Conservation (phyloP, 1,284 basidiomycete species). For the Cerrena zonata region DNA sequence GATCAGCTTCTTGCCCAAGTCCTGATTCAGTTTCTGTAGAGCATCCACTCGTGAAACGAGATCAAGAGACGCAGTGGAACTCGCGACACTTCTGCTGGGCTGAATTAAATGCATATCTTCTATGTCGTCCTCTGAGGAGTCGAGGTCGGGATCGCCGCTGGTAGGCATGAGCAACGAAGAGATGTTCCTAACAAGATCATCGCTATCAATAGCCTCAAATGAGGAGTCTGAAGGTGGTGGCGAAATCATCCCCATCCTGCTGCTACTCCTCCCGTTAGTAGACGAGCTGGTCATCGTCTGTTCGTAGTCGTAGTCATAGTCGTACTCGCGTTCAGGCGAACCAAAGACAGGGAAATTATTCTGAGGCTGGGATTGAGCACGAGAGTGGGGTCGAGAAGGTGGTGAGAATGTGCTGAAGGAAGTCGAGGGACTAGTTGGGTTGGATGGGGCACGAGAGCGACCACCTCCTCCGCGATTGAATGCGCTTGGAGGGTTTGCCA, state of each 20-base stretch:
- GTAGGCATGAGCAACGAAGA: slow-evolving; percentile 38
- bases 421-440: slow-evolving; percentile 48
- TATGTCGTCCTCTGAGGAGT: slow-evolving; percentile 33
- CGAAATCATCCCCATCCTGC: slow-evolving; percentile 23
- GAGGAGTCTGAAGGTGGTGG: slow-evolving; percentile 29
- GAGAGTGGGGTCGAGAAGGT: slow-evolving; percentile 40
- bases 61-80: slow-evolving; percentile 59
- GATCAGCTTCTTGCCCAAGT: slow-evolving; percentile 64
- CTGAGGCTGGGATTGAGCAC: slow-evolving; percentile 45
- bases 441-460: slow-evolving; percentile 58
- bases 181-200: slow-evolving; percentile 28
- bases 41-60: slow-evolving; percentile 62
- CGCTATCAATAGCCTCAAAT: slow-evolving; percentile 29
- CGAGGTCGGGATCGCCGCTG: slow-evolving; percentile 39
- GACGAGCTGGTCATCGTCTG: neutral
- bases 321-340: slow-evolving; percentile 20
- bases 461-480: slow-evolving; percentile 37
- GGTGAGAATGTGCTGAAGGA: slow-evolving; percentile 24
- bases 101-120: slow-evolving; percentile 46
- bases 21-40: slow-evolving; percentile 66
- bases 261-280: neutral
- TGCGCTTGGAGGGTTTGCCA: slow-evolving; percentile 28
- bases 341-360: slow-evolving; percentile 25
- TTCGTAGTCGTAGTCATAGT: slow-evolving; percentile 7
- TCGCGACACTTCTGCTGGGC: slow-evolving; percentile 48